Base-by-base conservation (phyloP, 805 yeast genomes). In the Pichia nakasei region DNA sequence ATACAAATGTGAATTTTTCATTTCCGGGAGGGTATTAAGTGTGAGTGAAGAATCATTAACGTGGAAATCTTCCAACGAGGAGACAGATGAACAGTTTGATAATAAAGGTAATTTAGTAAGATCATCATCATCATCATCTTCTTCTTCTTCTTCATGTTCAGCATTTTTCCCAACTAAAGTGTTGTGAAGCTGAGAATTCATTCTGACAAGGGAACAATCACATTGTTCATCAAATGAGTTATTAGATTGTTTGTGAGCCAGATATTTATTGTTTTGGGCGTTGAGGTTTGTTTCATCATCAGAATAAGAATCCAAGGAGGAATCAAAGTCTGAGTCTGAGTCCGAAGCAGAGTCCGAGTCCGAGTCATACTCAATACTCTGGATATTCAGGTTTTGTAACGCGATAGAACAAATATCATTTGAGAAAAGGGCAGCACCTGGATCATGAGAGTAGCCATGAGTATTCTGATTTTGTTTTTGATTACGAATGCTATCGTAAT, bases 11-110 rank as follows among this genome's bases (percentile, higher is more conserved):
- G 26, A 9, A 5, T 15, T 35, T 22, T 22, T 35, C 5, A 15
- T 5, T 18, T 38, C 26, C 19, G 18, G 15, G 5, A 18, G 34
- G 9, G 19, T 29, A 27, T 8, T 20, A 6, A 19, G n/a, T 7
- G 29, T 37, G 9, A n/a, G 15, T 5, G 24, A 15, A 7, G 37
- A n/a, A 7, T 35, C 19, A n/a, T 22, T 13, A 7, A n/a, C 12
- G 8, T 35, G 26, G 17, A 19, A 18, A 20, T 52, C 58, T 41
- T 58, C 62, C 15, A 46, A 44, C n/a, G 60, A 56, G 4, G 60
- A 57, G 12, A 44, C 47, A 1, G 64, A 58, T 11, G 61, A 57
- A 31, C 64, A 58, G 37, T 49, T 49, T 3, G 63, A 50, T 9
- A 60, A 43, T 1, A 54, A 50, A 18, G 65, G 65, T 21, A 60